These are phyloP conservation scores for Oryza rufipogon DNA, from an alignment of 176 grass and related monocot genomes.

Conservation along the genomic window DNA sequence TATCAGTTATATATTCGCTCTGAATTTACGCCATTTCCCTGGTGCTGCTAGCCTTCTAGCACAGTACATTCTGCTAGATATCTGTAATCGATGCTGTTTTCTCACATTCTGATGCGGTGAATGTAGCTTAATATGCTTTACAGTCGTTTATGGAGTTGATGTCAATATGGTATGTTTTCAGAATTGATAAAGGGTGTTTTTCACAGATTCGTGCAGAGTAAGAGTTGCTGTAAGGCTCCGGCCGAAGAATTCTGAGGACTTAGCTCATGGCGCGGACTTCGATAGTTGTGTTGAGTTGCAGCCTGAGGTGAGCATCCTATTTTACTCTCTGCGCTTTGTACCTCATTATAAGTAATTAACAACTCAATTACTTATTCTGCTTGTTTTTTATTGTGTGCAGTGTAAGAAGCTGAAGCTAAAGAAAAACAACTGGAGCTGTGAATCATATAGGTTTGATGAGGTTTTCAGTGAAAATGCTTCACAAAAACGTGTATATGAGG, in stretches of 20 bases:
- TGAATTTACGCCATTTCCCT: not conserved
- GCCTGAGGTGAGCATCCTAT: constrained; percentile 64
- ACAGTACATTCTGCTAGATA: not conserved
- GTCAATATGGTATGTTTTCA: not conserved
- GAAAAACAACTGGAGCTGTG: constrained; percentile 91
- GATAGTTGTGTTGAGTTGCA: constrained; percentile 78
- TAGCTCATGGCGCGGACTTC: constrained; percentile 58
- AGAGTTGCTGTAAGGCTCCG: constrained; percentile 90
- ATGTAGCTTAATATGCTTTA: not conserved
- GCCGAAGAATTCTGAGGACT: constrained; percentile 73
- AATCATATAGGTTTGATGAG: constrained; percentile 93
- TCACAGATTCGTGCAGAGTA: constrained; percentile 77
- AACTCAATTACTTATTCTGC: not conserved
- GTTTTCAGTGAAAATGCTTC: constrained; percentile 79
- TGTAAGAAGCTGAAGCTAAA: constrained; percentile 78
- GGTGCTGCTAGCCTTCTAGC: not conserved
- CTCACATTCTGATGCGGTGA: not conserved
- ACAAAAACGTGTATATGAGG: constrained; percentile 86
- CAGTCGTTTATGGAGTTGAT: not conserved
- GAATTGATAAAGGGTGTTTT: not conserved
- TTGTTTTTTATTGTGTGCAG: constrained; percentile 46
- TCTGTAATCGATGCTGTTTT: not conserved
- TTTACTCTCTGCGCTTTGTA: constrained; percentile 1
- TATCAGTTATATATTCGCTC: not conserved
- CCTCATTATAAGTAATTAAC: not conserved